A percentile compares a stretch with the other conserved stretches of the same genome.
Evolutionary conservation across 805 yeast species (phyloP).

Genomic region (Geotrichum ghanense): DNA sequence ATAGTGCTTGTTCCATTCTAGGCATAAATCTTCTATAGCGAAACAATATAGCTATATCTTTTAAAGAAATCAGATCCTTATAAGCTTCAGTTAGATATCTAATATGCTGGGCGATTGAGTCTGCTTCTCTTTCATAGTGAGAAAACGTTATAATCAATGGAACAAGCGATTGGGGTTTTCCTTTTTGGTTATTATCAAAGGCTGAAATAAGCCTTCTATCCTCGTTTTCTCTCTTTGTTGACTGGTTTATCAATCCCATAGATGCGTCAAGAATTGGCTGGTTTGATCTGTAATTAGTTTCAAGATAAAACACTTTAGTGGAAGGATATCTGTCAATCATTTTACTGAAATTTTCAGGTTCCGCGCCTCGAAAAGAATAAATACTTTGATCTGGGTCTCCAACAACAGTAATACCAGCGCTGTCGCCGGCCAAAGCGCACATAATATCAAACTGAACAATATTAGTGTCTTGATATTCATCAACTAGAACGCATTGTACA

Average conservation of each 20-base stretch:
- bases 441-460: constrained; percentile 61
- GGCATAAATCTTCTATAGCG: constrained; percentile 54
- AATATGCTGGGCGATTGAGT: constrained; percentile 46
- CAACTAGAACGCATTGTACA: constrained; percentile 68
- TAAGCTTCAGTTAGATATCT: constrained; percentile 36
- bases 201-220: background rate
- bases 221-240: constrained; percentile 26
- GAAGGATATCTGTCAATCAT: constrained; percentile 36
- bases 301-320: constrained; percentile 32
- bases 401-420: constrained; percentile 53
- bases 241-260: constrained; percentile 48
- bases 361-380: constrained; percentile 79
- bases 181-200: background rate
- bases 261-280: constrained; percentile 52
- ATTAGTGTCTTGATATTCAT: constrained; percentile 92
- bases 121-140: constrained; percentile 43
- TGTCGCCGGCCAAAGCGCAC: constrained; percentile 33
- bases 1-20: constrained; percentile 51
- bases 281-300: constrained; percentile 76
- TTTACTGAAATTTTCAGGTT: constrained; percentile 47
- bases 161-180: constrained; percentile 3
- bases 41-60: constrained; percentile 65
- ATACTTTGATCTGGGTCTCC: constrained; percentile 97
- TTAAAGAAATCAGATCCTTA: constrained; percentile 30
- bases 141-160: constrained; percentile 29